Evolutionary conservation across 2,329 filamentous ascomycete genomes (phyloP), one percentile per base, ranked within the genome.

Genomic region (Colletotrichum euphorbiae): DNA sequence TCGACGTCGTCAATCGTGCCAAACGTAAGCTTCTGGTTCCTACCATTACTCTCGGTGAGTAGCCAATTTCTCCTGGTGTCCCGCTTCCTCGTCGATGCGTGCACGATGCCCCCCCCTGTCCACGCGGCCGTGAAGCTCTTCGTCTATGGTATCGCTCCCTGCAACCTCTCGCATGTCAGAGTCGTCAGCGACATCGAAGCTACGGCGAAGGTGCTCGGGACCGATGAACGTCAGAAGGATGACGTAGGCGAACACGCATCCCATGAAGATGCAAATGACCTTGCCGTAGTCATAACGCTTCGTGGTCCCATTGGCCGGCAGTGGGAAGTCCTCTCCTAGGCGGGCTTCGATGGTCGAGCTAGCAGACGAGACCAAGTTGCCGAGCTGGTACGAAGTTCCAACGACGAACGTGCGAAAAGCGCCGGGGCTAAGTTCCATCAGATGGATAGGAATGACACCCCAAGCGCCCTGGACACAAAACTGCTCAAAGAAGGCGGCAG

Each of bases 211-310:
- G 66, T 85, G 81, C 78, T 88, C 86, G 1, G 86, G 86, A 0
- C 91, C 91, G 3, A 92, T 48, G 9, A 92, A 77, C 0, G 90
- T 90, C 62, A 93, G 75, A 6, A 88, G 1, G 42, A 90, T 83
- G n/a, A 87, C 82, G 68, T 88, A 90, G 28, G 75, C 84, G 72
- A 87, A 97, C 1, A 97, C 93, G 72, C 91, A 93, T 1, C 85
- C 94, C 91, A 97, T 94, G 80, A 97, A 97, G 75, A 97, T 96
- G 75, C 90, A 93, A 71, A 97, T 95, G 9, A 97, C 93, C 73
- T 90, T 90, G 43, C 93, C 93, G 72, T 97, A 97, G 67, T 93
- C 81, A 77, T 91, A 93, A 3, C 91, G 82, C 61, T 68, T 55
- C 52, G 79, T 77, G 36, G 80, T 77, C 0, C 81, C 84, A 1